Conservation (phyloP, 2,329 filamentous ascomycete species). For the Ophidiomyces ophidiicola region DNA sequence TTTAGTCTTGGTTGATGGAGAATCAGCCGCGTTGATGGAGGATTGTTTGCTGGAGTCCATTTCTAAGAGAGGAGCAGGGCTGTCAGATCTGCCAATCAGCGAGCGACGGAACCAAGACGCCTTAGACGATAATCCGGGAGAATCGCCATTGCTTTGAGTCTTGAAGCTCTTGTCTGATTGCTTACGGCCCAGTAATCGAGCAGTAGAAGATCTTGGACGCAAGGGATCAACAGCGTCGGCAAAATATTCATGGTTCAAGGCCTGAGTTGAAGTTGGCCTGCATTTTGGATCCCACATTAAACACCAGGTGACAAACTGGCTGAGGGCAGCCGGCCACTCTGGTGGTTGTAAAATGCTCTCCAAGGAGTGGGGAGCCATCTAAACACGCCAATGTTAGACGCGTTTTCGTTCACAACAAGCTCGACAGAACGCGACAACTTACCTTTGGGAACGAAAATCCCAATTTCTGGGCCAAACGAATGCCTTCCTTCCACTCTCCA, state of each 20-base stretch:
- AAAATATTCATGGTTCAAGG: conserved; percentile 93
- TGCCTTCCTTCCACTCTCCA: conserved; percentile 94
- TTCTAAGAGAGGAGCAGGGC: conserved; percentile 46
- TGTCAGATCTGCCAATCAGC: conserved; percentile 67
- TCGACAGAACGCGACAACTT: conserved; percentile 16
- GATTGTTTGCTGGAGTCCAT: conserved; percentile 16
- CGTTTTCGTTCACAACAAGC: neutral
- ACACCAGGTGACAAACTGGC: conserved; percentile 95
- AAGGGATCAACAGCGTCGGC: conserved; percentile 81
- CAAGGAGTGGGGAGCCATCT: conserved; percentile 96
- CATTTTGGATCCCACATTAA: conserved; percentile 96
- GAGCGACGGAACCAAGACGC: conserved; percentile 97
- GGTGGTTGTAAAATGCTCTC: conserved; percentile 83
- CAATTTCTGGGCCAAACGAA: conserved; percentile 81
- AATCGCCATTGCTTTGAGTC: conserved; percentile 50
- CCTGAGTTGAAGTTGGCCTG: conserved; percentile 82
- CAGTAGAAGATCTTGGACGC: conserved; percentile 78
- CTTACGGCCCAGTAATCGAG: conserved; percentile 75
- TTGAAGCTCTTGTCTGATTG: conserved; percentile 68
- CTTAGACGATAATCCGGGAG: conserved; percentile 57
- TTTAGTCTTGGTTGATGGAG: conserved; percentile 32
- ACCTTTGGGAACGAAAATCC: conserved; percentile 93
- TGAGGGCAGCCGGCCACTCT: conserved; percentile 80
- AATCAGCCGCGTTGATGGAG: conserved; percentile 21
- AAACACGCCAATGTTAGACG: conserved; percentile 1